These are phyloP conservation scores for Cytospora piceicola DNA, from an alignment of 2,329 filamentous ascomycete species.

Conservation along the genomic window DNA sequence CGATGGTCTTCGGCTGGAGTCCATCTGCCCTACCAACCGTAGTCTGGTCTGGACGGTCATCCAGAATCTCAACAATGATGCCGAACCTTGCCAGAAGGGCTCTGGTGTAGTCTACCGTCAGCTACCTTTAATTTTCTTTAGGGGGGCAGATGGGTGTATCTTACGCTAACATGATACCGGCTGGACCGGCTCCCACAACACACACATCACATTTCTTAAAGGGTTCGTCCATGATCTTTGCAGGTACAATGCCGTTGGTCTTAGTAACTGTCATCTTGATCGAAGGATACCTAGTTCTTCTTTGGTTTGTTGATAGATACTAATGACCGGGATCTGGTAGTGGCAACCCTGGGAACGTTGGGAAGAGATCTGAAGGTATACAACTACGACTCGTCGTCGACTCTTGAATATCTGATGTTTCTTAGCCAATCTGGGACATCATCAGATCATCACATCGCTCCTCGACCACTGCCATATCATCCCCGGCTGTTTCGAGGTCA, in stretches of 20 bases:
- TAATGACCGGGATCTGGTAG: background rate
- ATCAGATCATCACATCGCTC: slow-evolving; percentile 11
- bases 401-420: background rate
- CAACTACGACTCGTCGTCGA: background rate
- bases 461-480: background rate
- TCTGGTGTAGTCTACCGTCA: slow-evolving; percentile 55
- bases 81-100: slow-evolving; percentile 64
- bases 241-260: background rate
- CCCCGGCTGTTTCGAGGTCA: background rate
- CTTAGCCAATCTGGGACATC: background rate
- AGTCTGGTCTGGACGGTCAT: slow-evolving; percentile 70
- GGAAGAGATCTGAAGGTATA: background rate
- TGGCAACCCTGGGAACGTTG: background rate
- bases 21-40: slow-evolving; percentile 70
- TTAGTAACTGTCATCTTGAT: slow-evolving; percentile 8
- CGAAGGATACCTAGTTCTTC: background rate
- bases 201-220: slow-evolving; percentile 41
- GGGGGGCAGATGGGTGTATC: slow-evolving; percentile 18
- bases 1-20: slow-evolving; percentile 72
- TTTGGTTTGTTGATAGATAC: background rate
- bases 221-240: background rate
- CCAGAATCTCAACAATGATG: slow-evolving; percentile 66
- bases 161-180: slow-evolving; percentile 58
- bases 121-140: slow-evolving; percentile 33
- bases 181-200: slow-evolving; percentile 59